These are phyloP conservation scores for Helminthosporium solani DNA, from an alignment of 2,329 filamentous ascomycete species.

Conservation along the genomic window DNA sequence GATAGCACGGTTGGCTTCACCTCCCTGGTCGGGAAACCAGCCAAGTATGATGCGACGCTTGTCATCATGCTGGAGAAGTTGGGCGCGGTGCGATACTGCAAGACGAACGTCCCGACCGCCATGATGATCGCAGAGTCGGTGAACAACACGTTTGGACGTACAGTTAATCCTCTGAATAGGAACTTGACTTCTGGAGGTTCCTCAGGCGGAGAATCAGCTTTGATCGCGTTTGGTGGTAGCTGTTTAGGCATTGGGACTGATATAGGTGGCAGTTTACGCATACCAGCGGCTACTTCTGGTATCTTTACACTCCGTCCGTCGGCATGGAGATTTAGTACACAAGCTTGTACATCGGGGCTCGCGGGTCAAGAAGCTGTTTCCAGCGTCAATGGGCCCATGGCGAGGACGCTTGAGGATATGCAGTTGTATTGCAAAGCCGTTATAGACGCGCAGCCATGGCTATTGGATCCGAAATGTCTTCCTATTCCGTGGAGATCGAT, in stretches of 20 bases:
- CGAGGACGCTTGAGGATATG: conserved; percentile 55
- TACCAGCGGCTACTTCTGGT: conserved; percentile 58
- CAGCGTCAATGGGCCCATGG: conserved; percentile 65
- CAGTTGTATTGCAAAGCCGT: conserved; percentile 46
- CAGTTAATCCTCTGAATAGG: conserved; percentile 62
- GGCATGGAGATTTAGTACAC: conserved; percentile 61
- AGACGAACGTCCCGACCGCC: conserved; percentile 69
- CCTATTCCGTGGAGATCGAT: conserved; percentile 56
- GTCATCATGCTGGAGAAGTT: conserved; percentile 59
- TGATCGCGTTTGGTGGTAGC: conserved; percentile 61
- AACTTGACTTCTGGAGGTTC: conserved; percentile 63
- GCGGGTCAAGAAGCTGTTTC: conserved; percentile 65
- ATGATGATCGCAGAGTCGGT: conserved; percentile 70
- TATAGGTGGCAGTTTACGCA: conserved; percentile 60
- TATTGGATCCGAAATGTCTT: conserved; percentile 53
- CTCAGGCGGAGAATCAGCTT: conserved; percentile 66
- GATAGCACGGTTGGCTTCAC: conserved; percentile 66
- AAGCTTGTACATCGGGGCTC: conserved; percentile 56
- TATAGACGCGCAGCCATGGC: conserved; percentile 52
- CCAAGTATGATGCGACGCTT: conserved; percentile 56
- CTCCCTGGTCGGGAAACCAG: conserved; percentile 61
- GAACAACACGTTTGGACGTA: conserved; percentile 65
- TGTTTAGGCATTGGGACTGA: conserved; percentile 65
- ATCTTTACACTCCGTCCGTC: conserved; percentile 60
- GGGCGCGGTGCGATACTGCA: conserved; percentile 68